phyloP scores from a whole-genome alignment of 2,329 filamentous ascomycete genomes.

The Chaetomiaceae sp. region DNA sequence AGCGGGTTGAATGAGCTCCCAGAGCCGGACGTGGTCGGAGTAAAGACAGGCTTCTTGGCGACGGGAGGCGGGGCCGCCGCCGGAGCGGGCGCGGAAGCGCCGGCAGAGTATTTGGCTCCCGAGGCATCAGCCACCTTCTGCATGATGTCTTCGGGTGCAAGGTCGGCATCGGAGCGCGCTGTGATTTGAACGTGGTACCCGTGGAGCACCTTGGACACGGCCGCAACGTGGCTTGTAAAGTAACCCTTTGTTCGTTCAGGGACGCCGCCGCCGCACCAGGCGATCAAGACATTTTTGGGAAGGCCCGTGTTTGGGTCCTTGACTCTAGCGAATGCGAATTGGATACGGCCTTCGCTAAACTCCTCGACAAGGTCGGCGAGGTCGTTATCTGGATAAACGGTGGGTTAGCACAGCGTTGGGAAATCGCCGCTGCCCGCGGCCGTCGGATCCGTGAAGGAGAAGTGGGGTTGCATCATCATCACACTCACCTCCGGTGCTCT shows the following conservation, averaged over 20 bases:
- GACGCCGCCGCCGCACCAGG: conserved; percentile 95
- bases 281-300: conserved; percentile 89
- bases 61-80: conserved; percentile 62
- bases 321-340: conserved; percentile 95
- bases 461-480: background rate
- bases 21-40: conserved; percentile 57
- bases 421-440: background rate
- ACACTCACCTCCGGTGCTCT: conserved; percentile 72
- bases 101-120: conserved; percentile 84
- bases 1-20: conserved; percentile 61
- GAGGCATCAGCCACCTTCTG: conserved; percentile 94
- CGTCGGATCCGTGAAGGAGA: background rate
- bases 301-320: conserved; percentile 88
- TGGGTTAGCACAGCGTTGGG: conserved; percentile 5
- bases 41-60: conserved; percentile 88
- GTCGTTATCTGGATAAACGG: conserved; percentile 68
- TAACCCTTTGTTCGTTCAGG: conserved; percentile 98
- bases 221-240: conserved; percentile 88
- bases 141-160: conserved; percentile 81
- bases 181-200: conserved; percentile 98
- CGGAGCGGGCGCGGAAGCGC: conserved; percentile 49
- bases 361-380: conserved; percentile 86
- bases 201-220: conserved; percentile 87
- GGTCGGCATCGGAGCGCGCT: conserved; percentile 82
- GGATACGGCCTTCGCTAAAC: conserved; percentile 92